Conservation (phyloP, 768 basidiomycete genomes). For the Tricholoma saponaceum region DNA sequence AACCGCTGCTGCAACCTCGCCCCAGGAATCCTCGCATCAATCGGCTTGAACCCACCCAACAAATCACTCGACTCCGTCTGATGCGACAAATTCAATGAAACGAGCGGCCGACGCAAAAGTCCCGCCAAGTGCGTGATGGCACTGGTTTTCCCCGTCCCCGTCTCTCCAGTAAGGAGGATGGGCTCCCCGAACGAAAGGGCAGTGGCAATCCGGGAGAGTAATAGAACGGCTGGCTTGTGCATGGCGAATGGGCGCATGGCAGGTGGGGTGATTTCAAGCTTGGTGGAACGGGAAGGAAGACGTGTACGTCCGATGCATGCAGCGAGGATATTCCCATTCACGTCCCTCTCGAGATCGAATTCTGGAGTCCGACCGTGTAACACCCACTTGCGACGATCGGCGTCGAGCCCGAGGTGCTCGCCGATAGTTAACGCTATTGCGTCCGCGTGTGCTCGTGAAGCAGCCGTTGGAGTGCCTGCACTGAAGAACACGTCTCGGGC, state of each 20-base stretch:
- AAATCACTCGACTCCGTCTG: constrained; percentile 96
- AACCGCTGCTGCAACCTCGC: constrained; percentile 68
- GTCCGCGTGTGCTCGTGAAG: constrained; percentile 46
- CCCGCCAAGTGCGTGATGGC: constrained; percentile 83
- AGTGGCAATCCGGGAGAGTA: constrained; percentile 78
- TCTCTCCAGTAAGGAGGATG: constrained; percentile 91
- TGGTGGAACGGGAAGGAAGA: constrained; percentile 40
- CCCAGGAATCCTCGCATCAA: constrained; percentile 81
- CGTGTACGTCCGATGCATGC: constrained; percentile 63
- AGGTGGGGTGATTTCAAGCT: constrained; percentile 28
- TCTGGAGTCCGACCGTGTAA: constrained; percentile 62
- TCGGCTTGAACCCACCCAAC: constrained; percentile 93
- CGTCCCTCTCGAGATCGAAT: constrained; percentile 64
- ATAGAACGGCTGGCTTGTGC: constrained; percentile 76
- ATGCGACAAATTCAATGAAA: constrained; percentile 91
- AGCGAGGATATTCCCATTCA: constrained; percentile 52
- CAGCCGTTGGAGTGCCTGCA: constrained; percentile 48
- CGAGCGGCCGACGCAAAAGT: constrained; percentile 68
- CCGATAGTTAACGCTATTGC: constrained; percentile 53
- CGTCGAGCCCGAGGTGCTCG: constrained; percentile 59
- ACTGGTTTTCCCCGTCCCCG: constrained; percentile 99
- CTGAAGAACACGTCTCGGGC: constrained; percentile 93
- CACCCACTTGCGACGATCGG: constrained; percentile 69
- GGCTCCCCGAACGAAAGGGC: constrained; percentile 76
- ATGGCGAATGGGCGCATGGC: constrained; percentile 72